Evolutionary conservation across 176 grass and related monocot species (phyloP).

Genomic region (Thinopyrum elongatum): DNA sequence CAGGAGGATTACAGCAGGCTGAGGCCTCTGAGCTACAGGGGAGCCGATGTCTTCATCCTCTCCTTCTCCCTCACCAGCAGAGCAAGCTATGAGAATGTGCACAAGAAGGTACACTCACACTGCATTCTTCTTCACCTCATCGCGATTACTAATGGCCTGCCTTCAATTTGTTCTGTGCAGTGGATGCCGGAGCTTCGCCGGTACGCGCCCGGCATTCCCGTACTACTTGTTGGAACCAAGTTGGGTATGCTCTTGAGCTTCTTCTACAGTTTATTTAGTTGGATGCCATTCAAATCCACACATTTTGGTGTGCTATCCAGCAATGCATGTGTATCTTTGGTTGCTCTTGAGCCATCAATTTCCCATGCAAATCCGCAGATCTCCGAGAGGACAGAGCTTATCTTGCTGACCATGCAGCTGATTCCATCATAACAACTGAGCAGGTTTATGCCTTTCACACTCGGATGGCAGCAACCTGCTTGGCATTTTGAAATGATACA

Average conservation of each 20-base stretch:
- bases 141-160: background rate
- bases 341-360: background rate
- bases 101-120: constrained; percentile 76
- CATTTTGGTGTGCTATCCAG: background rate
- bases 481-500: background rate
- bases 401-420: constrained; percentile 59
- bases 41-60: constrained; percentile 80
- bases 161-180: constrained; percentile 27
- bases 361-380: constrained; percentile 27
- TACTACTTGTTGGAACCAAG: constrained; percentile 88
- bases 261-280: background rate
- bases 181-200: constrained; percentile 87
- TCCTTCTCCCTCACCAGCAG: constrained; percentile 96
- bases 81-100: constrained; percentile 93
- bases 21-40: constrained; percentile 89
- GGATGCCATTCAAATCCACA: background rate
- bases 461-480: background rate
- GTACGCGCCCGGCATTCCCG: constrained; percentile 63
- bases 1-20: constrained; percentile 98
- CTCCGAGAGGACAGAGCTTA: constrained; percentile 70
- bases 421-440: constrained; percentile 59
- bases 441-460: constrained; percentile 38
- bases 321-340: background rate
- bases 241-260: constrained; percentile 46
- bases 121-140: too few species aligned